Conservation (phyloP, 2,329 filamentous ascomycete species). For the Aspergillus terreus region DNA sequence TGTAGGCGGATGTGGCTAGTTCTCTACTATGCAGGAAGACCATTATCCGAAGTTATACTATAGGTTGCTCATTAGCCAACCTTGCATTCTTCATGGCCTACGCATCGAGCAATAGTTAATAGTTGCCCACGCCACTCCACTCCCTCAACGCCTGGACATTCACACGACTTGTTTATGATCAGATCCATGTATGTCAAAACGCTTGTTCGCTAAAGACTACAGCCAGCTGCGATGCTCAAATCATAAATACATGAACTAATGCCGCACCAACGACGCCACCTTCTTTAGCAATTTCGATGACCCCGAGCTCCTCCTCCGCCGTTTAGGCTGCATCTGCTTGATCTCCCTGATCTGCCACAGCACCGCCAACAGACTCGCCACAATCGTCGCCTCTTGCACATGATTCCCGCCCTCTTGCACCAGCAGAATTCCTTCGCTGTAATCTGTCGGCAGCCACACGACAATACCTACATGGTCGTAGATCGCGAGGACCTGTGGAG, state of each 20-base stretch:
- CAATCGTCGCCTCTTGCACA: not conserved
- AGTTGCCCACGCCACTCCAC: too few relatives aligned
- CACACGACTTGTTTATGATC: too few relatives aligned
- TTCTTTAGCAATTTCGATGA: constrained; percentile 1
- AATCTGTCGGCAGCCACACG: constrained; percentile 5
- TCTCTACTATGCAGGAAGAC: too few relatives aligned
- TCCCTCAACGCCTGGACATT: too few relatives aligned
- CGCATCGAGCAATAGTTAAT: too few relatives aligned
- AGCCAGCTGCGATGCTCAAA: too few relatives aligned
- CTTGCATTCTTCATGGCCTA: too few relatives aligned
- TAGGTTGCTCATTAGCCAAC: too few relatives aligned
- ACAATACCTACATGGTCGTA: constrained; percentile 6
- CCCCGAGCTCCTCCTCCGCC: not conserved
- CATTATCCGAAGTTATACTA: too few relatives aligned
- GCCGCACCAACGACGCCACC: constrained; percentile 1
- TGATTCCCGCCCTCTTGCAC: not conserved
- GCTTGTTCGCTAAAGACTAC: too few relatives aligned
- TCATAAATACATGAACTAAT: not conserved
- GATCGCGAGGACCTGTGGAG: constrained; percentile 3
- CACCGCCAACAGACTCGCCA: constrained; percentile 6
- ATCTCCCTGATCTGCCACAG: constrained; percentile 3
- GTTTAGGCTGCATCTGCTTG: not conserved
- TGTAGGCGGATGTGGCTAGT: too few relatives aligned
- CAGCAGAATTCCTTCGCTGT: constrained; percentile 6
- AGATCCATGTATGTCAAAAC: too few relatives aligned